Evolutionary conservation across 306 rosid species (phyloP), one percentile per base, ranked within the genome.

Genomic region (Cicer chorassanicum): DNA sequence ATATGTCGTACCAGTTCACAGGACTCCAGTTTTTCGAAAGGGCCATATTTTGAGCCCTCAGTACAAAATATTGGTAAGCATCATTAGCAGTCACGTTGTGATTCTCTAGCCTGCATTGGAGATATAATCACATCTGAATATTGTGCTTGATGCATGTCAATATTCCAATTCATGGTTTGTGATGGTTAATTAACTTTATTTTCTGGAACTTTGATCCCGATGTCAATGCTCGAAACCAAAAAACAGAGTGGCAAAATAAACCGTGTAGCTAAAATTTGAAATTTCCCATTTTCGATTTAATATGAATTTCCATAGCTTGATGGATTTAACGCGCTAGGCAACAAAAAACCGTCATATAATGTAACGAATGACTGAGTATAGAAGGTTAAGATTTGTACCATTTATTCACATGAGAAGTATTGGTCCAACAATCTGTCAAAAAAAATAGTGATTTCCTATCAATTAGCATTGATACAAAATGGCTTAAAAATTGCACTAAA

Each of bases 381-480:
- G 43, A 45, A 74, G 57, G 62, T 72, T 60, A 29, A 65, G 67
- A 53, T 40, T 10, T 40, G 77, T 90, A 91, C 98, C 99, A 94
- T 77, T 87, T 72, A 10, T 80, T 80, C 74, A 94, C 89, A 54
- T 82, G 87, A 29, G 81, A 73, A 69, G 91, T 87, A 69, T 82
- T 74, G 73, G 29, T 86, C 99, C 99, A 94, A 91, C 99, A 94
- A 85, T 45, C 98, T 94, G 97, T 80, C 86, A 91, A 83, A 82
- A 70, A 18, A 76, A 81, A 84, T 39, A 45, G 49, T 7, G 18
- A 64, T 70, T 76, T 62, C 73, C 18, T 49, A 61, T 82, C 43
- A 81, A 62, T 77, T 70, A 53, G 57, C 65, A 60, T 60, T 18
- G 34, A 45, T 68, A 44, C 39, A 64, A 63, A 72, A 8, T 39